phyloP scores from a whole-genome alignment of 2,329 filamentous ascomycete genomes.

The Penicillium hesseltinei region DNA sequence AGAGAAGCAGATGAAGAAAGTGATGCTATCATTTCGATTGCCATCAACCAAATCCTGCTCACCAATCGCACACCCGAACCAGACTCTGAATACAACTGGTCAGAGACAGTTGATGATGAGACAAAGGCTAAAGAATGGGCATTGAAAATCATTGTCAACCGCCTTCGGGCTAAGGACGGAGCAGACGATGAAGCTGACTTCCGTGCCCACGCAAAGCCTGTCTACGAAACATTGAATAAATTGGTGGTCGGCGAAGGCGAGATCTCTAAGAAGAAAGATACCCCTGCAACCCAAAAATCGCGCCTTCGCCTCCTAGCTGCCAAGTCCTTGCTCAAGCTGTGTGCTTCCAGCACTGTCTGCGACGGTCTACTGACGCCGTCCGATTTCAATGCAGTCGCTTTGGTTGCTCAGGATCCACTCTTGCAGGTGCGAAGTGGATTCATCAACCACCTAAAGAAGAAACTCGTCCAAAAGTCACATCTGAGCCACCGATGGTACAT shows the following conservation, averaged over 20 bases:
- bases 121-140: conserved; percentile 80
- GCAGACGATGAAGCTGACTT: conserved; percentile 45
- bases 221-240: conserved; percentile 76
- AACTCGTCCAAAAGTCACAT: conserved; percentile 54
- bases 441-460: conserved; percentile 80
- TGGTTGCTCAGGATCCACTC: conserved; percentile 75
- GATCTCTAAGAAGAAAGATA: conserved; percentile 70
- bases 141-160: conserved; percentile 81
- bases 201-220: conserved; percentile 57
- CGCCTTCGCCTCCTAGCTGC: conserved; percentile 80
- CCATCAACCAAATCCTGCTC: conserved; percentile 71
- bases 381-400: conserved; percentile 78
- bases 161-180: conserved; percentile 66
- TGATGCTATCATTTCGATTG: conserved; percentile 75
- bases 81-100: conserved; percentile 64
- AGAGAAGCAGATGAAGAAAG: conserved; percentile 70
- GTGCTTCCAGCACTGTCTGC: conserved; percentile 66
- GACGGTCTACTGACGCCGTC: conserved; percentile 70
- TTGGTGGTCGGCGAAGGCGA: conserved; percentile 76
- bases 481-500: conserved; percentile 85
- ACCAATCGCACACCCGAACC: conserved; percentile 59
- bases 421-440: conserved; percentile 75
- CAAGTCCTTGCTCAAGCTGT: conserved; percentile 79
- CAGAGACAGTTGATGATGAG: conserved; percentile 73
- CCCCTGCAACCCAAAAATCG: conserved; percentile 73